Evolutionary conservation across 2,329 filamentous ascomycete genomes (phyloP), one percentile per base, ranked within the genome.

Genomic region (Pestalotiopsis sp.): DNA sequence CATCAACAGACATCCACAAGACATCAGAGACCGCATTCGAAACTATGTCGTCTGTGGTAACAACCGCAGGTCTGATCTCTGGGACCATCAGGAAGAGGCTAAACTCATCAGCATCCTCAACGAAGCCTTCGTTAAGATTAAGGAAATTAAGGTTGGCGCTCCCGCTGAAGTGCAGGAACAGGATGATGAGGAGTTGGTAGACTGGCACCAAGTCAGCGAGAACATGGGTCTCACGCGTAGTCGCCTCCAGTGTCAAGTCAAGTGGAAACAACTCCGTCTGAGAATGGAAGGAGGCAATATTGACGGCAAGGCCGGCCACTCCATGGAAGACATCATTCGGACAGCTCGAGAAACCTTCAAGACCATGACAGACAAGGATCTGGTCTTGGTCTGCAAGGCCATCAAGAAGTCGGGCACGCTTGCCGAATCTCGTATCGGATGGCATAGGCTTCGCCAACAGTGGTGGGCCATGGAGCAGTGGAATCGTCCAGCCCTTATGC

Each of bases 11-110:
- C 85, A 89, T 52, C 83, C 86, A 0, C 86, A 89, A 68, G 91
- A 93, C 74, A 84, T 90, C 65, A 86, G 91, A 64, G 91, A 93
- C 75, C 88, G 91, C 3, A 92, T 90, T 82, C 84, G 89, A 52
- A 91, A 93, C 72, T 89, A 91, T 72, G 79, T 92, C 24, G 80
- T 89, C 59, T 89, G 87, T 66, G 86, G 86, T 22, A 81, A 85
- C 5, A 83, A 82, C 0, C 80, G 82, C 67, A 83, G 82, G 39
- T 85, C 81, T 56, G 85, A 86, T 40, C 77, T 79, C 1, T 94
- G 92, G 92, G 82, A 81, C 1, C 78, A 85, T 20, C 81, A 84
- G 0, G 92, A 94, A 72, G 89, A 91, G 73, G 77, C 79, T 0
- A 78, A 75, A 10, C 79, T 93, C 30, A 80, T 82, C 1, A 75